Evolutionary conservation across 148 eudicot species (phyloP).

Genomic region (Pharnaceum exiguum): DNA sequence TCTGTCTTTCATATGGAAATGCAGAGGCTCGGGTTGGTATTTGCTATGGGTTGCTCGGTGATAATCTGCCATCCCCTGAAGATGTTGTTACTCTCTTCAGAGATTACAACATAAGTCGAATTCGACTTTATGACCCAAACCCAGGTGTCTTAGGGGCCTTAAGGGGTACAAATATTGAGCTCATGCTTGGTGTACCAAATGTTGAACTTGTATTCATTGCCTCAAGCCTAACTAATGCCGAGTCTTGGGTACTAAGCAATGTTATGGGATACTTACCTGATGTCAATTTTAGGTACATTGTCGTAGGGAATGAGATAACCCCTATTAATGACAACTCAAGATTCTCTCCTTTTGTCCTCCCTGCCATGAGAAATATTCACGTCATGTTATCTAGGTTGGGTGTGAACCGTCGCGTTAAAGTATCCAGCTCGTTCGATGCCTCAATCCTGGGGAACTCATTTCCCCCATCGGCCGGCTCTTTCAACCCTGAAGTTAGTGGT

Average conservation of each 20-base stretch:
- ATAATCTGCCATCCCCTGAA: conserved; percentile 24
- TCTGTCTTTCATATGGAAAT: neutral
- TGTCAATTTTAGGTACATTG: conserved; percentile 38
- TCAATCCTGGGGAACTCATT: conserved; percentile 7
- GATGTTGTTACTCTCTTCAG: conserved; percentile 27
- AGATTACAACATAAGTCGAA: conserved; percentile 21
- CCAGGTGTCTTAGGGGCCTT: conserved; percentile 28
- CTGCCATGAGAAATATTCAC: conserved; percentile 8
- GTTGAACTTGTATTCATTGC: conserved; percentile 6
- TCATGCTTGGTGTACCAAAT: conserved; percentile 33
- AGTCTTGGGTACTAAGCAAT: conserved; percentile 35
- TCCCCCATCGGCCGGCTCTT: conserved; percentile 9
- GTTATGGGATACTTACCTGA: conserved; percentile 14
- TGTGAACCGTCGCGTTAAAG: conserved; percentile 20
- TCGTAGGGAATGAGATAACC: conserved; percentile 38
- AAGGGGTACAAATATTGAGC: conserved; percentile 34
- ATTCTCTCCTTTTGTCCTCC: neutral
- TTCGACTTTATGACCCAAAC: conserved; percentile 36
- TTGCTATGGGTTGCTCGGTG: conserved; percentile 30
- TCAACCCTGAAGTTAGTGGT: neutral
- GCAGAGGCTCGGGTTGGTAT: conserved; percentile 36
- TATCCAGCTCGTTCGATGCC: conserved; percentile 27
- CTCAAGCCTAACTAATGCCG: conserved; percentile 16
- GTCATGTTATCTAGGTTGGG: conserved; percentile 18
- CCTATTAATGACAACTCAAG: conserved; percentile 1